Conservation (phyloP, 306 rosid species). For the Vigna radiata region DNA sequence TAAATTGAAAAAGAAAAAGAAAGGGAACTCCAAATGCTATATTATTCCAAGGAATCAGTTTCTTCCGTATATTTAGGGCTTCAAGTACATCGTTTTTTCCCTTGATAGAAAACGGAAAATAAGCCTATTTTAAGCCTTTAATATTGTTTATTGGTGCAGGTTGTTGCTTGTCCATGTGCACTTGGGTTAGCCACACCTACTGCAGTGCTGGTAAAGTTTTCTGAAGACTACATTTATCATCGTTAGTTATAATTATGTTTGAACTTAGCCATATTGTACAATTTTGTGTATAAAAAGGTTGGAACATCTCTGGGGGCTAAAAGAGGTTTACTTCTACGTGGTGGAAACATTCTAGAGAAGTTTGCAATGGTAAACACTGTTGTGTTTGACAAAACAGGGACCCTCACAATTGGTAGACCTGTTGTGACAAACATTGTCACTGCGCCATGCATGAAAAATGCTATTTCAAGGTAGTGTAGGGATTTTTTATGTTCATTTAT, state of each 20-base stretch:
- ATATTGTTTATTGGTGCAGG: slow-evolving; percentile 62
- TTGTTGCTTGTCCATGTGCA: slow-evolving; percentile 99
- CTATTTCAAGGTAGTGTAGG: slow-evolving; percentile 59
- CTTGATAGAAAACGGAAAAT: slow-evolving; percentile 10
- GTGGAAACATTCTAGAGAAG: slow-evolving; percentile 89
- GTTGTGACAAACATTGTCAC: slow-evolving; percentile 80
- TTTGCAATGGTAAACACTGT: slow-evolving; percentile 85
- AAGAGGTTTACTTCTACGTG: slow-evolving; percentile 90
- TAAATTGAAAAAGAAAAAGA: background rate
- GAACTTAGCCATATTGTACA: slow-evolving; percentile 20
- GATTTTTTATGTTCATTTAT: slow-evolving; percentile 16
- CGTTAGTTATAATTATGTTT: slow-evolving; percentile 30
- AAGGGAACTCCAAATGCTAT: background rate
- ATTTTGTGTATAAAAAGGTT: slow-evolving; percentile 62
- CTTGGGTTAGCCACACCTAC: slow-evolving; percentile 99
- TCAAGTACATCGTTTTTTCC: background rate
- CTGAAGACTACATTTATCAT: slow-evolving; percentile 21
- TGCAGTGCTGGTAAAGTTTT: slow-evolving; percentile 87
- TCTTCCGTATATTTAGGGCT: too few relatives aligned
- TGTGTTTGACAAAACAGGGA: slow-evolving; percentile 98
- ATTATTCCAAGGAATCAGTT: background rate
- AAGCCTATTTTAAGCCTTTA: slow-evolving; percentile 30
- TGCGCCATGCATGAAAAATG: slow-evolving; percentile 50
- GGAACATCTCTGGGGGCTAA: slow-evolving; percentile 98
- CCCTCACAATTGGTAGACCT: slow-evolving; percentile 93